Base-by-base conservation (phyloP, 208 protist species). In the Vickermania ingenoplastis region DNA sequence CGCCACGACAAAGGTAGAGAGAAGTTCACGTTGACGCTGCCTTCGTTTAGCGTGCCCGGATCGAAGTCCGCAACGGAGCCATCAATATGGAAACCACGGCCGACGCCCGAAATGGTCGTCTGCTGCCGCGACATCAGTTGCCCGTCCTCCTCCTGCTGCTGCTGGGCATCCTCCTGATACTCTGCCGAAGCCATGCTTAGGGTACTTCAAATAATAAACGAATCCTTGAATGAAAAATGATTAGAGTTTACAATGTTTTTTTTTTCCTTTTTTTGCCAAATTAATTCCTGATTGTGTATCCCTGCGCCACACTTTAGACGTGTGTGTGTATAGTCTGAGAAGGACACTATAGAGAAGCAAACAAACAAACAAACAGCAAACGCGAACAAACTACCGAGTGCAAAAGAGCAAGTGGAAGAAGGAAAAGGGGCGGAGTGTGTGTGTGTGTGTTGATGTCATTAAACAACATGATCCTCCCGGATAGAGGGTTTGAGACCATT, bases 1-100 rank as follows among this genome's bases (percentile, higher is more conserved):
- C 71, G 60, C 86, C 86, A 93, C 49, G 79, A 89, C 49, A 93
- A 28, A 13, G 86, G 80, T 28, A 90, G 63, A 21, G 71, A 54
- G 55, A 77, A 88, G 57, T 23, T 64, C 31, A 31, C 57, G 53
- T 31, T 49, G 29, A 76, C 54, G 41, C 63, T 73, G 68, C 66
- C 67, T 21, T 41, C 61, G 13, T 66, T 56, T 0, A 67, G 21
- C 45, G 67, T 77, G 17, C 63, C 73, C 0, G 60, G 29, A 57
- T 81, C 48, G 31, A 83, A 85, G 65, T 81, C 71, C 2, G 71
- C 69, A 22, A 79, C 31, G 52, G 85, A 87, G 31, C 73, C 77
- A 14, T 67, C 57, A 1, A 78, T 59, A 5, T 61, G 7, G 41
- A 76, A 77, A 21, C 71, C 73, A 5, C 41, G 45, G 30, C 45